Evolutionary conservation across 768 basidiomycete genomes (phyloP), one percentile per base, ranked within the genome.

Genomic region (Rhizopogon vinicolor): DNA sequence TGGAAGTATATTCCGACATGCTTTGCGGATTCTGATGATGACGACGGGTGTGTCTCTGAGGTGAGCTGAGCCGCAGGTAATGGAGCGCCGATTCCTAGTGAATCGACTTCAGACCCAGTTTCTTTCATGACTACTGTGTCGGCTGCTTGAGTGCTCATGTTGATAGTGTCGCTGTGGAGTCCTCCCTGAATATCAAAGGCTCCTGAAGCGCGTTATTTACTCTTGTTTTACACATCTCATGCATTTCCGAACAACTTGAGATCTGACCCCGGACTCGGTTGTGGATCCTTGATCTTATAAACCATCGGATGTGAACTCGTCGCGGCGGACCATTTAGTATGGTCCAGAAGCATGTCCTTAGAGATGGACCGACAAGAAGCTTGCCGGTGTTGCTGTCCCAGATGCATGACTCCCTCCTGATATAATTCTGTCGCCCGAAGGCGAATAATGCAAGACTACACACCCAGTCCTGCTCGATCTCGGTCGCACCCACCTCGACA

Each of bases 1-100:
- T 93, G 91, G 12, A 91, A 65, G 60, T 74, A 78, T 42, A 82
- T 60, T 14, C 35, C 9, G 33, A 37, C 19, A 9, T 14, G 46
- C 9, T 2, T 22, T 37, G 19, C 8, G 5, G 19, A 12, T 16
- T 37, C 25, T 41, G 18, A 28, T 41, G 28, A 28, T 25, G 12
- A 31, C 0, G 55, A 22, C 14, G 39, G 25, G 8, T 5, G 22
- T 10, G 6, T 2, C 14, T 35, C 31, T 35, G 46, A 22, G 5
- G 33, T 18, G 18, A 19, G 8, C 1, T 35, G 46, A 14, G 14
- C 7, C 14, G 10, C 14, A 37, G 19, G 46, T 35, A 49, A 22
- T 16, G 46, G 14, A 35, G 33, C 22, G 4, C 33, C 46, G 33
- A 22, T 22, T 6, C 46, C 14, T 35, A 35, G 33, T 22, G 33